Conservation (phyloP, 2,329 filamentous ascomycete species). For the Trichoderma sp. region DNA sequence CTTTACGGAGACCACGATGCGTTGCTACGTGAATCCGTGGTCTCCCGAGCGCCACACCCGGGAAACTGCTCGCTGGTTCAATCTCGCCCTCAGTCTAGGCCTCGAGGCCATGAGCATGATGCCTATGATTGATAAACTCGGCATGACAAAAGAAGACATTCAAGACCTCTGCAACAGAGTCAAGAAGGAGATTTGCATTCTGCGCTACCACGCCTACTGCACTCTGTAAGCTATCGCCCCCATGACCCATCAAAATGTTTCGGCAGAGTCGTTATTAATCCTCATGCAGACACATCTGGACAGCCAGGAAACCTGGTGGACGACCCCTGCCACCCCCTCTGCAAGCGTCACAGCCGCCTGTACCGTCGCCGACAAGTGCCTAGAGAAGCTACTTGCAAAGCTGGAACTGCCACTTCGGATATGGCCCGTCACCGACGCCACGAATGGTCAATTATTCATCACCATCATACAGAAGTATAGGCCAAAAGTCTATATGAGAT, state of each 20-base stretch:
- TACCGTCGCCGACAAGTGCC: neutral
- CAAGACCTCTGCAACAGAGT: slow-evolving; percentile 60
- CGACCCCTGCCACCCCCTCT: neutral
- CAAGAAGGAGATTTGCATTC: slow-evolving; percentile 65
- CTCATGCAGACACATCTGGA: slow-evolving; percentile 25
- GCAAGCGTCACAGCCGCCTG: neutral
- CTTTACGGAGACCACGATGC: slow-evolving; percentile 66
- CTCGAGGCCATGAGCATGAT: slow-evolving; percentile 70
- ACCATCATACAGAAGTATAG: neutral
- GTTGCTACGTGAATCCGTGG: slow-evolving; percentile 74
- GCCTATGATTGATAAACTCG: slow-evolving; percentile 57
- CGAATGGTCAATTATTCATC: neutral
- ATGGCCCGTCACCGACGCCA: neutral
- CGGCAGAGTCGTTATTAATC: slow-evolving; percentile 13
- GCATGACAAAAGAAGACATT: slow-evolving; percentile 58
- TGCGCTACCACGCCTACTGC: slow-evolving; percentile 69
- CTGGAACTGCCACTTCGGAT: too few species aligned
- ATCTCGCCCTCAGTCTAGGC: slow-evolving; percentile 70
- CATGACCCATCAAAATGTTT: neutral
- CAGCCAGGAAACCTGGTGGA: slow-evolving; percentile 23
- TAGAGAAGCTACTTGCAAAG: neutral
- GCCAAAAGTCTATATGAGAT: neutral
- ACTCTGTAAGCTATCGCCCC: slow-evolving; percentile 60
- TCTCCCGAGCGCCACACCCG: slow-evolving; percentile 60
- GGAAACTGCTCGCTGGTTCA: slow-evolving; percentile 78